phyloP scores from a whole-genome alignment of 2,329 filamentous ascomycete species.

The Trichoderma atroviride region DNA sequence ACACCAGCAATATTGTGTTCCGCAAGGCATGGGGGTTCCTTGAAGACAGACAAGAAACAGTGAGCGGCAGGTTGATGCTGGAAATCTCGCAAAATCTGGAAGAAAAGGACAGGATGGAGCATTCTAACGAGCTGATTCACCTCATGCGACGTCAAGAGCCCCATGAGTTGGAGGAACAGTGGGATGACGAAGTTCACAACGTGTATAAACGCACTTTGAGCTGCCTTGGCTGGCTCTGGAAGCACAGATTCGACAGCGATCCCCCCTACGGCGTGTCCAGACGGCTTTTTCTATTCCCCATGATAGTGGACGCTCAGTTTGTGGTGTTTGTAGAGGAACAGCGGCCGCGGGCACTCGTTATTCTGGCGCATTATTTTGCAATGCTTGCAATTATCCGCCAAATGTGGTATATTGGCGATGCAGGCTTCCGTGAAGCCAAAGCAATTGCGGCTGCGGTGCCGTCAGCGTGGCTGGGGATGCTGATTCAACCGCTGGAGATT shows the following conservation, averaged over 20 bases:
- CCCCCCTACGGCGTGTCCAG: slow-evolving; percentile 21
- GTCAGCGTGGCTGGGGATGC: neutral
- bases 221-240: slow-evolving; percentile 31
- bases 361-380: slow-evolving; percentile 33
- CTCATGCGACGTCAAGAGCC: slow-evolving; percentile 1
- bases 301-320: slow-evolving; percentile 30
- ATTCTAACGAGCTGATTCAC: neutral
- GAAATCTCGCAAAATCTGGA: neutral
- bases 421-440: neutral
- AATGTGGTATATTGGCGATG: slow-evolving; percentile 31
- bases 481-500: slow-evolving; percentile 3
- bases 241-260: slow-evolving; percentile 23
- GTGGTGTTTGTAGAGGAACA: slow-evolving; percentile 30
- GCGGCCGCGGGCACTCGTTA: slow-evolving; percentile 31
- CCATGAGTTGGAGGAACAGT: slow-evolving; percentile 19
- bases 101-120: neutral
- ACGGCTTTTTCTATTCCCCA: slow-evolving; percentile 30
- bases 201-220: slow-evolving; percentile 31
- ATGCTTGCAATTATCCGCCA: slow-evolving; percentile 27
- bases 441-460: neutral
- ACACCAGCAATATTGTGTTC: slow-evolving; percentile 30
- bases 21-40: slow-evolving; percentile 23
- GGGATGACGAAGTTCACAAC: slow-evolving; percentile 26
- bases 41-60: neutral
- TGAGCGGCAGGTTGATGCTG: neutral